Base-by-base conservation (phyloP, 129 eudicot species). In the Tagetes erecta region DNA sequence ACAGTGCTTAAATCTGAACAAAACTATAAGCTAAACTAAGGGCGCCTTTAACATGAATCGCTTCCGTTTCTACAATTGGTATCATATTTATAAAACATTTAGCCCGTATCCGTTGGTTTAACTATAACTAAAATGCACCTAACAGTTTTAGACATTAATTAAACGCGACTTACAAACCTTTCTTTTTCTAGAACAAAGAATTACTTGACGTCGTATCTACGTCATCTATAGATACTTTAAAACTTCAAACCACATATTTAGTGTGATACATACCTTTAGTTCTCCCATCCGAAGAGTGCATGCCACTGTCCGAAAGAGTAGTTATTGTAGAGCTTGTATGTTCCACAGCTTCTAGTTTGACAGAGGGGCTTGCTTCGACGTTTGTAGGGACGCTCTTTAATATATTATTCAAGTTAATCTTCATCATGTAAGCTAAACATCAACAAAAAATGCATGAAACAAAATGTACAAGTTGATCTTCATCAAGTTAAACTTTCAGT, bases 381-480 rank as follows among this genome's bases (percentile, higher is more conserved):
- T 70, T 70, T 41, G 68, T 58, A 52, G 74, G 80, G 8, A 46
- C 34, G 57, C 31, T 67, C 53, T 56, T 57, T 14, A n/a, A 40
- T 70, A 70, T 35, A n/a, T 71, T 65, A 4, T 70, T 13, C 68
- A 71, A 71, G 11, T 79, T 53, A 27, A 79, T 79, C 82, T 79
- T 79, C 78, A 72, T 5, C 55, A 71, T 41, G 64, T 79, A 79
- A 79, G 82, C 82, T 79, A 44, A 64, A 14, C 59, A 64, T 64
- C 50, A 34, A 51, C 6, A 72, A 42, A 8, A 58, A 59, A 53
- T 3, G 3, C 47, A 67, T 55, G 3, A 76, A 11, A 11, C 55
- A 56, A 20, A 20, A 20, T 20, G 27, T 20, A 20, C 27, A 20
- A 20, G 27, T 20, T 20, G 27, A 20, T 20, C 27, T 20, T 20